phyloP scores from a whole-genome alignment of 371 early-diverging fungal species.

The Umbelopsis sp. region DNA sequence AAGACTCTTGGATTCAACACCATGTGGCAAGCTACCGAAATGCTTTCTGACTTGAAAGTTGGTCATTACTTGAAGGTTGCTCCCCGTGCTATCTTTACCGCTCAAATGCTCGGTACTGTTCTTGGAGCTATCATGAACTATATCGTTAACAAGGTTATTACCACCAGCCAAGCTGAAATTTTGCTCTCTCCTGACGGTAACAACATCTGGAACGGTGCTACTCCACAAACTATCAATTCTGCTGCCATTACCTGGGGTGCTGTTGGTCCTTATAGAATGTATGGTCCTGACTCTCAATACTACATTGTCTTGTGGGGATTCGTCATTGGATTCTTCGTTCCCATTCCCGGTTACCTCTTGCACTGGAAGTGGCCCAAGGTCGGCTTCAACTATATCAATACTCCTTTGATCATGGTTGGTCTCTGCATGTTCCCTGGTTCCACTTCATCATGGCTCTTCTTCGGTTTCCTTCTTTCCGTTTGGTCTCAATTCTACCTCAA shows the following conservation, averaged over 20 bases:
- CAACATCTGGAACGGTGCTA: slow-evolving; percentile 18
- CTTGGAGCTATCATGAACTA: slow-evolving; percentile 35
- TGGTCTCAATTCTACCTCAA: slow-evolving; percentile 12
- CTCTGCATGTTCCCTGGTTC: slow-evolving; percentile 30
- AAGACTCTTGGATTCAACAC: slow-evolving; percentile 34
- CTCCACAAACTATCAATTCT: slow-evolving; percentile 40
- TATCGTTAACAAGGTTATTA: slow-evolving; percentile 10
- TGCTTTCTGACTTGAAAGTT: slow-evolving; percentile 26
- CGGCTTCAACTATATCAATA: slow-evolving; percentile 45
- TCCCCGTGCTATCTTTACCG: slow-evolving; percentile 47
- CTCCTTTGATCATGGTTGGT: slow-evolving; percentile 52
- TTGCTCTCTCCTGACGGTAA: slow-evolving; percentile 3
- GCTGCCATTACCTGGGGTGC: slow-evolving; percentile 68
- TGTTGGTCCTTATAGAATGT: slow-evolving; percentile 75
- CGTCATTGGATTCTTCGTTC: slow-evolving; percentile 32
- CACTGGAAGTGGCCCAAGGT: slow-evolving; percentile 44
- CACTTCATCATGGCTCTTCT: slow-evolving; percentile 39
- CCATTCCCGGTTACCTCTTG: slow-evolving; percentile 45
- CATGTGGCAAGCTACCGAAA: slow-evolving; percentile 21
- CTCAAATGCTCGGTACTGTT: slow-evolving; percentile 56
- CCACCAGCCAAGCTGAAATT: not conserved
- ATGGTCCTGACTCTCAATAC: slow-evolving; percentile 66
- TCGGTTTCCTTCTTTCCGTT: slow-evolving; percentile 11
- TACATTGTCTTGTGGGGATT: slow-evolving; percentile 58
- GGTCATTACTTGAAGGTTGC: slow-evolving; percentile 31